A percentile compares a stretch with the other conserved stretches of the same genome.
phyloP scores from a whole-genome alignment of 2,329 filamentous ascomycete species.

The Neofusicoccum parvum region DNA sequence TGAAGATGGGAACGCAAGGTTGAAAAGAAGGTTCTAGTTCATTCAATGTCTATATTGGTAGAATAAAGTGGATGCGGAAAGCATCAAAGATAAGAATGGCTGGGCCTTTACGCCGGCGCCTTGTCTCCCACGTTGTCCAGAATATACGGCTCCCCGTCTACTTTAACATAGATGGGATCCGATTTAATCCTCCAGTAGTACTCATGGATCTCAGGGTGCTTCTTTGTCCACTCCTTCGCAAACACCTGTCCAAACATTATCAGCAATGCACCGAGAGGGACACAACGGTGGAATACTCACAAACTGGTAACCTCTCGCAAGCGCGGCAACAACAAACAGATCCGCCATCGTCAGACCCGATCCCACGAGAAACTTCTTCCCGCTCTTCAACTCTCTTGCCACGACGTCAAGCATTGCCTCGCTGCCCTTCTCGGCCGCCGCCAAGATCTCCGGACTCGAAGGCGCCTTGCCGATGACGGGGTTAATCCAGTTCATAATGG shows the following conservation, averaged over 20 bases:
- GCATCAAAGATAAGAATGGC: not conserved
- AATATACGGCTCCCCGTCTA: not conserved
- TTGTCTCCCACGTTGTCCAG: not conserved
- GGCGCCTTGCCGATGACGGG: not conserved
- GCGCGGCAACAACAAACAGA: not conserved
- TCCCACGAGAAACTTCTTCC: not conserved
- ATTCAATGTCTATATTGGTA: not conserved
- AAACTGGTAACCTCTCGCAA: not conserved
- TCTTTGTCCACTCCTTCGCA: not conserved
- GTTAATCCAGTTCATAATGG: not conserved
- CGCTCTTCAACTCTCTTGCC: not conserved
- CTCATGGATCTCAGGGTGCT: not conserved
- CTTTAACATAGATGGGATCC: not conserved
- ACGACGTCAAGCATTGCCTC: constrained; percentile 1
- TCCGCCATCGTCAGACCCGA: not conserved
- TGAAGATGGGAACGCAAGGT: too few relatives aligned
- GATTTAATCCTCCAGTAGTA: constrained; percentile 12
- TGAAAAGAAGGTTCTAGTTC: too few relatives aligned
- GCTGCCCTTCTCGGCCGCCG: not conserved
- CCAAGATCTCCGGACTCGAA: not conserved
- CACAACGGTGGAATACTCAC: not conserved
- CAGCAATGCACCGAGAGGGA: not conserved
- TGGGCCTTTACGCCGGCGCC: not conserved
- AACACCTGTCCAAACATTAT: not conserved
- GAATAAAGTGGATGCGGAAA: not conserved